Evolutionary conservation across 2,329 filamentous ascomycete species (phyloP).

Genomic region (Colletotrichum musicola): DNA sequence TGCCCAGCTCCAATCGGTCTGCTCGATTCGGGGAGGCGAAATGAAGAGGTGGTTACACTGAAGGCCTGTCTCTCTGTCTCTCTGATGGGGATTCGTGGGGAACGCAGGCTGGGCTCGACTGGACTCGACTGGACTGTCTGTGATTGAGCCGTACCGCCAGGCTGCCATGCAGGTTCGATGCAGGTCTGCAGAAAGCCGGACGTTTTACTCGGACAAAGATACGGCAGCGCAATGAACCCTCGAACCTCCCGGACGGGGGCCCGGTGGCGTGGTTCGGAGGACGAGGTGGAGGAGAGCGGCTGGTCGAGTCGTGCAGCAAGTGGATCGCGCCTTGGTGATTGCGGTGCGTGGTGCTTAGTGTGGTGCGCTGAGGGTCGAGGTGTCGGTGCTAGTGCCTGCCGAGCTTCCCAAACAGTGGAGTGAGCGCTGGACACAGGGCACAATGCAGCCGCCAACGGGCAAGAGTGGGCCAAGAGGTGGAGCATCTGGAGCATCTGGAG

Average conservation of each 20-base stretch:
- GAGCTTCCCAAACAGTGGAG: not conserved
- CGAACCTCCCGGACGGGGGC: conserved; percentile 36
- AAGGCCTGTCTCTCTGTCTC: conserved; percentile 13
- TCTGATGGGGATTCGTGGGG: too few relatives aligned
- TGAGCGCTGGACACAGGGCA: conserved; percentile 9
- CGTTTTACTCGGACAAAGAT: conserved; percentile 35
- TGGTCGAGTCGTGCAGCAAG: too few relatives aligned
- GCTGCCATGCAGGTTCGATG: conserved; percentile 19
- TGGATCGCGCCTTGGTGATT: not conserved
- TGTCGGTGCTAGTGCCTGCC: conserved; percentile 13
- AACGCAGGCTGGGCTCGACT: too few relatives aligned
- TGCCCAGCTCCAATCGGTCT: conserved; percentile 18
- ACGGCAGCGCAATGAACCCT: conserved; percentile 37
- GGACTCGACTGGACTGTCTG: conserved; percentile 7
- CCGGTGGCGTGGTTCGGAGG: conserved; percentile 37
- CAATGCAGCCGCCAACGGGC: conserved; percentile 1
- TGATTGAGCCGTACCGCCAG: conserved; percentile 19
- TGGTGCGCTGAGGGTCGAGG: not conserved
- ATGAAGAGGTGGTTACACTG: not conserved
- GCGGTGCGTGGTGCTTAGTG: not conserved
- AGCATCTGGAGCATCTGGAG: not conserved
- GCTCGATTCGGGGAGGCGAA: conserved; percentile 22
- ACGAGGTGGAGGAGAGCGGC: conserved; percentile 21
- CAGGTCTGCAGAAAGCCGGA: conserved; percentile 29
- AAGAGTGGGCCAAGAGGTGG: not conserved